Conservation (phyloP, 805 yeast species). For the Yamadazyma laniorum region DNA sequence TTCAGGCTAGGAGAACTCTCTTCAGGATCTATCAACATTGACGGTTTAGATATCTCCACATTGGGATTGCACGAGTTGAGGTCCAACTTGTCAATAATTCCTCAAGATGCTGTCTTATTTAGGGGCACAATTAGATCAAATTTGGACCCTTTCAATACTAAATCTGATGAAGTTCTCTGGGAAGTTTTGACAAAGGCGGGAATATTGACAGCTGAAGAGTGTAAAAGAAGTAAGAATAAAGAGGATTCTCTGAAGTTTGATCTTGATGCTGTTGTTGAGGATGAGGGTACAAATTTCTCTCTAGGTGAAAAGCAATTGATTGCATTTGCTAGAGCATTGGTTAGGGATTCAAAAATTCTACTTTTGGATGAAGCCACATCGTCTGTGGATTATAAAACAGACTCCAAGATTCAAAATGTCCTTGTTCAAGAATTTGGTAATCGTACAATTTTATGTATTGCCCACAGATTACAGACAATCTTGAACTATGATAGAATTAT, state of each 20-base stretch:
- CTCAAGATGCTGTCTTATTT: conserved; percentile 69
- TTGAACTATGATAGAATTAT: conserved; percentile 71
- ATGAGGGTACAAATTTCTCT: conserved; percentile 73
- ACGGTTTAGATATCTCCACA: conserved; percentile 52
- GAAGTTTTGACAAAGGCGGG: conserved; percentile 55
- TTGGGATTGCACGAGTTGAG: conserved; percentile 55
- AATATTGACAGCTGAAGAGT: conserved; percentile 19
- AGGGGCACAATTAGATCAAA: conserved; percentile 56
- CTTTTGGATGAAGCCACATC: conserved; percentile 85
- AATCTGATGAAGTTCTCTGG: conserved; percentile 54
- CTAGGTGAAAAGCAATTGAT: conserved; percentile 77
- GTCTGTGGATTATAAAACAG: conserved; percentile 83
- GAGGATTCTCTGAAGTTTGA: conserved; percentile 37
- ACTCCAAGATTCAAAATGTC: conserved; percentile 70
- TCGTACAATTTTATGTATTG: conserved; percentile 82
- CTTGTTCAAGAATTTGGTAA: conserved; percentile 61
- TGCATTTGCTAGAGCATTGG: conserved; percentile 80
- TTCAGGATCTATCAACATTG: conserved; percentile 50
- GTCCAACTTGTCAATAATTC: conserved; percentile 61
- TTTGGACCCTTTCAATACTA: conserved; percentile 58
- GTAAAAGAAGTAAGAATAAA: conserved; percentile 31
- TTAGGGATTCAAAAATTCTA: conserved; percentile 69
- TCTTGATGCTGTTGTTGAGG: conserved; percentile 49
- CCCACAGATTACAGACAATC: conserved; percentile 79
- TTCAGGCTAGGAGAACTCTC: conserved; percentile 55